A percentile compares a stretch with the other conserved stretches of the same genome.
Evolutionary conservation across 2,329 filamentous ascomycete species (phyloP).

Genomic region (Didymellaceae sp.): DNA sequence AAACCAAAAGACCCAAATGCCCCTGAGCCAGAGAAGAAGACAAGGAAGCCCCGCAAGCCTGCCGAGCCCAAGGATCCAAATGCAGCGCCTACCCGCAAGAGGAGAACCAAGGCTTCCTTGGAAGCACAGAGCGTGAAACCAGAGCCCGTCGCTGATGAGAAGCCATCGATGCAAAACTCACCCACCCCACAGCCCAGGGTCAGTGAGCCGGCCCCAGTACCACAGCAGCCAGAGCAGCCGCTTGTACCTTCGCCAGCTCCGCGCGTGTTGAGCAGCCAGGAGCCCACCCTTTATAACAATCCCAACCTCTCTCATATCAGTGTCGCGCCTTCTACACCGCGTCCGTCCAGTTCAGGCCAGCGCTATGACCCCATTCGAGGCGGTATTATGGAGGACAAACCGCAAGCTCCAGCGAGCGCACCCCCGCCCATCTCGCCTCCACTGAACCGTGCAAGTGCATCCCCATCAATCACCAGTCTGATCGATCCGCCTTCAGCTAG

Average conservation of each 20-base stretch:
- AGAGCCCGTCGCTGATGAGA: constrained; percentile 34
- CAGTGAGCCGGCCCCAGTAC: constrained; percentile 31
- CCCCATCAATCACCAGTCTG: constrained; percentile 88
- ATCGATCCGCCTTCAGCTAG: constrained; percentile 70
- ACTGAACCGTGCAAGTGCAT: constrained; percentile 79
- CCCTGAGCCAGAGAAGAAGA: constrained; percentile 51
- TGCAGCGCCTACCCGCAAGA: constrained; percentile 57
- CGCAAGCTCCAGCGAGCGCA: constrained; percentile 52
- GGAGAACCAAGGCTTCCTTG: constrained; percentile 51
- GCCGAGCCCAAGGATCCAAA: constrained; percentile 58
- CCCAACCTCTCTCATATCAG: constrained; percentile 47
- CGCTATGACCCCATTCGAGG: constrained; percentile 90
- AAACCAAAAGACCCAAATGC: constrained; percentile 46
- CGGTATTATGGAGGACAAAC: constrained; percentile 55
- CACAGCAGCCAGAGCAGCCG: constrained; percentile 37
- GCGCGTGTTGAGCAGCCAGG: constrained; percentile 49
- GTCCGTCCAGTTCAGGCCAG: constrained; percentile 72
- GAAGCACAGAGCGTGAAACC: constrained; percentile 40
- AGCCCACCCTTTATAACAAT: constrained; percentile 46
- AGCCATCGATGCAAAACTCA: constrained; percentile 30
- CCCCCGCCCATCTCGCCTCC: constrained; percentile 57
- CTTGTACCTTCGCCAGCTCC: constrained; percentile 34
- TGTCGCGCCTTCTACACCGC: constrained; percentile 57
- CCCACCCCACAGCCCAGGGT: constrained; percentile 39
- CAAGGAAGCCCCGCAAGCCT: constrained; percentile 55